Percentiles rank a stretch among this genome's conserved stretches.
phyloP scores from a whole-genome alignment of 768 basidiomycete genomes.

The Boletus speciosus region DNA sequence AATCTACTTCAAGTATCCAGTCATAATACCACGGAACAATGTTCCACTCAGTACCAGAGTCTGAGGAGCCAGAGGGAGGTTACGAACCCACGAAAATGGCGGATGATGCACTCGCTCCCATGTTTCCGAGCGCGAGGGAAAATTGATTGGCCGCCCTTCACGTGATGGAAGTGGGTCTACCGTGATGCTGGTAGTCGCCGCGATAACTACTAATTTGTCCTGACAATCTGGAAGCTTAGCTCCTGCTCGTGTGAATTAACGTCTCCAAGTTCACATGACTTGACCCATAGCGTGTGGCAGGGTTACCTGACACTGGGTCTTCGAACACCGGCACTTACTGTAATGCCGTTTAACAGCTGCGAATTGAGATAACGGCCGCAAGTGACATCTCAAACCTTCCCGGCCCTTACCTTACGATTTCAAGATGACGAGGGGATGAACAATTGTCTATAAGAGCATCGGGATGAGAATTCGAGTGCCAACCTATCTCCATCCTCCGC shows the following conservation, averaged over 20 bases:
- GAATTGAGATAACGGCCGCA: neutral
- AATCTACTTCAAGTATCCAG: neutral
- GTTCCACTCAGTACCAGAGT: too few relatives aligned
- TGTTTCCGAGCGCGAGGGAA: too few relatives aligned
- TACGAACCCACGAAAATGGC: neutral
- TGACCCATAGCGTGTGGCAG: neutral
- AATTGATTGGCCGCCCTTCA: neutral
- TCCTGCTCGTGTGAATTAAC: neutral
- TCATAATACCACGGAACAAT: neutral
- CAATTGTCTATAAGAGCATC: neutral
- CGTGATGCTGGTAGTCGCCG: neutral
- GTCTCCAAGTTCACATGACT: too few relatives aligned
- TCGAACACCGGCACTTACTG: neutral
- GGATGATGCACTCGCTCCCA: neutral
- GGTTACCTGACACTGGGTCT: neutral
- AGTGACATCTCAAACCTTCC: neutral
- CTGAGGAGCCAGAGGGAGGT: too few relatives aligned
- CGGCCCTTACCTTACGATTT: neutral
- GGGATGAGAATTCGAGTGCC: neutral
- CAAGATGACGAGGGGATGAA: neutral
- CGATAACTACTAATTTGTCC: neutral
- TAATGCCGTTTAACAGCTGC: too few relatives aligned
- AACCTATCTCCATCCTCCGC: neutral
- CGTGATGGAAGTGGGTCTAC: neutral
- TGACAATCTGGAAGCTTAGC: neutral